Evolutionary conservation across 495 filamentous ascomycete species (phyloP).

Genomic region (Penicillium nucicola): DNA sequence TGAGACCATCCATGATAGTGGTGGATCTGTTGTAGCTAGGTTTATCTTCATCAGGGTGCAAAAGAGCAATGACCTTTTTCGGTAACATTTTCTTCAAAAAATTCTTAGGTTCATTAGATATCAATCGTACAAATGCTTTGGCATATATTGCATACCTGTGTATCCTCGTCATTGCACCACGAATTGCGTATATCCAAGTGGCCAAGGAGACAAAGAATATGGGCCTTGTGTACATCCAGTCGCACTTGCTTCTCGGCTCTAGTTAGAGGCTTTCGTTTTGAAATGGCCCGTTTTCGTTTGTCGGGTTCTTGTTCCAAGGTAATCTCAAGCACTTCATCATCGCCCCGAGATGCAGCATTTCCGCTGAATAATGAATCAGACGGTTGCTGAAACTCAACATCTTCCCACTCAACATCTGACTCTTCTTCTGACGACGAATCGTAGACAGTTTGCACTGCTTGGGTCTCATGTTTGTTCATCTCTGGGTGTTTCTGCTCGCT

Average conservation of each 20-base stretch:
- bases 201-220: slow-evolving; percentile 75
- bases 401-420: slow-evolving; percentile 70
- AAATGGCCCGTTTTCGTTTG: slow-evolving; percentile 27
- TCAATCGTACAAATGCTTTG: background rate
- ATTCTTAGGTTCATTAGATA: slow-evolving; percentile 26
- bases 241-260: slow-evolving; percentile 68
- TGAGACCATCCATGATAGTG: slow-evolving; percentile 74
- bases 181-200: slow-evolving; percentile 73
- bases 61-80: slow-evolving; percentile 54
- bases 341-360: slow-evolving; percentile 7
- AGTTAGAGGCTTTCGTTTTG: slow-evolving; percentile 59
- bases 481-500: slow-evolving; percentile 8
- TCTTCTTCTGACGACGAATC: slow-evolving; percentile 49
- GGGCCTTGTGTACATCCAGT: slow-evolving; percentile 78
- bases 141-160: slow-evolving; percentile 48
- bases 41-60: slow-evolving; percentile 61
- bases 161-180: slow-evolving; percentile 80
- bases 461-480: slow-evolving; percentile 10
- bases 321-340: slow-evolving; percentile 51
- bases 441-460: slow-evolving; percentile 40
- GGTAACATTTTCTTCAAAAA: slow-evolving; percentile 58
- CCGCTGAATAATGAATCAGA: slow-evolving; percentile 26
- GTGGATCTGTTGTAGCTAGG: slow-evolving; percentile 69
- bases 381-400: slow-evolving; percentile 54
- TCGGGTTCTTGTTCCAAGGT: slow-evolving; percentile 50